These are phyloP conservation scores for Smithsoniella earleae DNA, from an alignment of 163 green algal genomes.

Conservation along the genomic window DNA sequence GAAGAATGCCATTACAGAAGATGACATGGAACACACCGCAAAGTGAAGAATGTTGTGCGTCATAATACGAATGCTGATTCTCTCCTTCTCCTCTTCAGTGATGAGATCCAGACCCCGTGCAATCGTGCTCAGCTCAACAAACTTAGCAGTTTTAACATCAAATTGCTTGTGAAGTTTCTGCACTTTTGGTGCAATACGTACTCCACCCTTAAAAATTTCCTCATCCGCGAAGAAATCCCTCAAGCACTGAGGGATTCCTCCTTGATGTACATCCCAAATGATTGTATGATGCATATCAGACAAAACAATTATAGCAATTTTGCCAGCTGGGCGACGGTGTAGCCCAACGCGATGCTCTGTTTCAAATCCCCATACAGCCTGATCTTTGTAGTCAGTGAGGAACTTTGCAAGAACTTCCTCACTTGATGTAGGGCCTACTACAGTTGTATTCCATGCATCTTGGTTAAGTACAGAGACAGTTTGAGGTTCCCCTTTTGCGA, in stretches of 20 bases:
- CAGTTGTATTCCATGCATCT: conserved; percentile 24
- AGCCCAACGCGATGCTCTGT: conserved; percentile 15
- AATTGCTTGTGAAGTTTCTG: conserved; percentile 29
- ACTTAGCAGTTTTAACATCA: conserved; percentile 18
- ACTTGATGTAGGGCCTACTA: conserved; percentile 12
- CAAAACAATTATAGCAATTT: conserved; percentile 28
- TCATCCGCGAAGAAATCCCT: conserved; percentile 4
- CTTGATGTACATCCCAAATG: conserved; percentile 26
- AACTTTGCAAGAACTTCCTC: conserved; percentile 17
- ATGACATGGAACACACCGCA: not conserved
- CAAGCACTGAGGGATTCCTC: conserved; percentile 3
- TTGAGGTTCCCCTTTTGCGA: conserved; percentile 15
- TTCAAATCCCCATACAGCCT: conserved; percentile 29
- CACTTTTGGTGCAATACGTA: conserved; percentile 23
- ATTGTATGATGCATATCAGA: conserved; percentile 30
- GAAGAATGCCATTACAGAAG: not conserved
- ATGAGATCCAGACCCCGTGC: conserved; percentile 1
- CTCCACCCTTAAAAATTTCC: conserved; percentile 26
- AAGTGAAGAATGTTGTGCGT: conserved; percentile 24
- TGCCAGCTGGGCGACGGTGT: not conserved
- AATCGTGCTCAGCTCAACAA: conserved; percentile 22
- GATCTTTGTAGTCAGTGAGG: conserved; percentile 16
- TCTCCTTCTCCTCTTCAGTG: conserved; percentile 28
- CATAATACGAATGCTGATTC: conserved; percentile 30
- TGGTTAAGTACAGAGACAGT: not conserved